These are phyloP conservation scores for Saitozyma sp. DNA, from an alignment of 768 basidiomycete species.

Conservation along the genomic window DNA sequence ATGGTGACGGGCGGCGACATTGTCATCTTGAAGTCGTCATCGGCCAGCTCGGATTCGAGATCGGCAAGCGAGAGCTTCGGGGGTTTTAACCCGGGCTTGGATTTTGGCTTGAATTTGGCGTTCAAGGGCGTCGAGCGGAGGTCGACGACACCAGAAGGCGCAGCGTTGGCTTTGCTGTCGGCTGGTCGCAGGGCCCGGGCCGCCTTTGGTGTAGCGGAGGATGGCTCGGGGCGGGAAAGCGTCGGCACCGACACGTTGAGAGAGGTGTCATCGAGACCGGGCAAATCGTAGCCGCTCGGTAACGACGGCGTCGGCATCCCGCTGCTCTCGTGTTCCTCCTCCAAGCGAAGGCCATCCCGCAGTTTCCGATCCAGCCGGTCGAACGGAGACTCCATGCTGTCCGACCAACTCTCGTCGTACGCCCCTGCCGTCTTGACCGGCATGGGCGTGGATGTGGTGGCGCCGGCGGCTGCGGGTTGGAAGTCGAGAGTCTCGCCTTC, in stretches of 20 bases:
- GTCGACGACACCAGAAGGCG: conserved; percentile 64
- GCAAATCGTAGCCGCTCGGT: conserved; percentile 33
- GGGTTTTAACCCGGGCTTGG: conserved; percentile 36
- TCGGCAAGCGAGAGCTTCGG: conserved; percentile 19
- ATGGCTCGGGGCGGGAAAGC: background rate
- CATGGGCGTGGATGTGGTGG: conserved; percentile 15
- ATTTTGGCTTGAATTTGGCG: conserved; percentile 53
- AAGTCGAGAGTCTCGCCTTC: conserved; percentile 9
- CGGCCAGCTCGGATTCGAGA: conserved; percentile 15
- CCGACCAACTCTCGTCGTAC: conserved; percentile 17
- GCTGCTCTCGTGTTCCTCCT: conserved; percentile 3
- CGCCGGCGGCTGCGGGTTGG: conserved; percentile 3
- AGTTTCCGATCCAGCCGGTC: conserved; percentile 58
- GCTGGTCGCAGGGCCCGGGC: background rate
- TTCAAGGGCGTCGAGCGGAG: conserved; percentile 57
- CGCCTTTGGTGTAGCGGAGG: conserved; percentile 16
- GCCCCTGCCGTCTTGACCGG: background rate
- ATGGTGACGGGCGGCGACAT: conserved; percentile 60
- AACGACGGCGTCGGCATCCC: conserved; percentile 36
- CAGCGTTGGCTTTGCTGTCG: too few species aligned
- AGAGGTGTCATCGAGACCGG: conserved; percentile 11
- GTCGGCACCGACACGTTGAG: conserved; percentile 26
- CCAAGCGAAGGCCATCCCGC: conserved; percentile 36
- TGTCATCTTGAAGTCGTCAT: conserved; percentile 44
- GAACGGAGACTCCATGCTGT: conserved; percentile 72